phyloP scores from a whole-genome alignment of 208 protist species.

The Strigomonas galati region DNA sequence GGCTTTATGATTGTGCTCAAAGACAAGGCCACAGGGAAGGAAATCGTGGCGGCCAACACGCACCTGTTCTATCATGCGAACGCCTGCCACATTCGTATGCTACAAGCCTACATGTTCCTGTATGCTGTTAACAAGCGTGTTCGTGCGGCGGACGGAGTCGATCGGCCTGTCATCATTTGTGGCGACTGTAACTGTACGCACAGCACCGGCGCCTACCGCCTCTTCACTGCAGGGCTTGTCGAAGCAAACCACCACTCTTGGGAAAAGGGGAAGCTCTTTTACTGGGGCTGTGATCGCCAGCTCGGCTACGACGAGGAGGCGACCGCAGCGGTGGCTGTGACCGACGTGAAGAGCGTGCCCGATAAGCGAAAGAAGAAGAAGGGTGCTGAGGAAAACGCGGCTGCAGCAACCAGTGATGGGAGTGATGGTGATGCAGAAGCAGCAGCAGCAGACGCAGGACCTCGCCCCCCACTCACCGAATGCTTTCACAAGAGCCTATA shows the following conservation, averaged over 20 bases:
- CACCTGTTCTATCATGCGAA: slow-evolving; percentile 92
- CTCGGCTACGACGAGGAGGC: slow-evolving; percentile 56
- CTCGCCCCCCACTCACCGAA: slow-evolving; percentile 24
- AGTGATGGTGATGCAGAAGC: neutral
- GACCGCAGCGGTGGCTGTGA: slow-evolving; percentile 25
- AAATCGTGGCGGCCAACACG: slow-evolving; percentile 84
- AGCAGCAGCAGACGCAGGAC: neutral
- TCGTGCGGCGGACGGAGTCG: neutral
- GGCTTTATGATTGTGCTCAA: slow-evolving; percentile 34
- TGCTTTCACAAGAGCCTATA: slow-evolving; percentile 39
- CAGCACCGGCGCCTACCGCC: slow-evolving; percentile 69
- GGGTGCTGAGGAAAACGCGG: slow-evolving; percentile 1
- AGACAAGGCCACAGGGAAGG: slow-evolving; percentile 34
- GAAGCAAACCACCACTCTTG: slow-evolving; percentile 67
- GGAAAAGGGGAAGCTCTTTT: slow-evolving; percentile 82
- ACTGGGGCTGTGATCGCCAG: slow-evolving; percentile 76
- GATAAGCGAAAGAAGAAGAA: neutral
- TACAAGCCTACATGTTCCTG: slow-evolving; percentile 79
- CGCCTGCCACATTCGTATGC: slow-evolving; percentile 85
- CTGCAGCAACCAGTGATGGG: no score
- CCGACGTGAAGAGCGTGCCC: neutral
- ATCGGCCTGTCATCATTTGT: slow-evolving; percentile 51
- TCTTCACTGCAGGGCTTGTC: slow-evolving; percentile 73
- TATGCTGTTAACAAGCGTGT: slow-evolving; percentile 12
- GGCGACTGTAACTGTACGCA: slow-evolving; percentile 91